Evolutionary conservation across 306 rosid genomes (phyloP), one percentile per base, ranked within the genome.

Genomic region (Cucurbita moschata): DNA sequence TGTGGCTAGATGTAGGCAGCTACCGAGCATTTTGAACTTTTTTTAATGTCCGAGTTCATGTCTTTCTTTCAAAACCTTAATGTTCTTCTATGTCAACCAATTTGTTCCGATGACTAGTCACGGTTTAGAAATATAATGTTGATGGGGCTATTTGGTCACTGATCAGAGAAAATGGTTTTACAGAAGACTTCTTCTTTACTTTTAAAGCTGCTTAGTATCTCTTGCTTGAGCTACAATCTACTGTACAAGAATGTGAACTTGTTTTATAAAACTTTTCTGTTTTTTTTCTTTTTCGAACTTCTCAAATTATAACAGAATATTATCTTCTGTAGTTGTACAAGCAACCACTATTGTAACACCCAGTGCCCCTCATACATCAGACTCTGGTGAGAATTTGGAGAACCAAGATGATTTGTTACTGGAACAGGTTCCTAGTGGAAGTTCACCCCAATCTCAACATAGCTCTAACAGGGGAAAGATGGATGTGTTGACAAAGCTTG

Each of bases 401-500:
- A 77, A 63, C 80, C 83, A 79, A 77, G 75, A 63, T n/a, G 56
- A 49, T 78, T 58, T 83, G 53, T 74, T 85, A 61, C 46, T 68
- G 76, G 91, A 72, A 78, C 88, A 79, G 66, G 72, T 26, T 46
- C 72, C 83, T 53, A 76, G 75, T 71, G 75, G 70, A 50, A 83
- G 80, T 70, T 77, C 69, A 38, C 46, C 40, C 70, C 88, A 73
- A 50, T 80, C 81, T 60, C 85, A 51, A 61, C 78, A 71, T 76
- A 68, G 40, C 23, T 54, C 71, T 21, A 75, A 65, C 67, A 61
- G 77, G 71, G 84, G 69, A 81, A 81, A 13, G 75, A 84, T 42
- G 77, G 87, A 89, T 82, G 86, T 92, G 40, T 79, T 88, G 81
- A 83, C 75, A 26, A 87, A 78, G 75, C 71, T 91, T 79, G 91